phyloP scores from a whole-genome alignment of 1,139 yeast genomes.

The Candida tropicalis region DNA sequence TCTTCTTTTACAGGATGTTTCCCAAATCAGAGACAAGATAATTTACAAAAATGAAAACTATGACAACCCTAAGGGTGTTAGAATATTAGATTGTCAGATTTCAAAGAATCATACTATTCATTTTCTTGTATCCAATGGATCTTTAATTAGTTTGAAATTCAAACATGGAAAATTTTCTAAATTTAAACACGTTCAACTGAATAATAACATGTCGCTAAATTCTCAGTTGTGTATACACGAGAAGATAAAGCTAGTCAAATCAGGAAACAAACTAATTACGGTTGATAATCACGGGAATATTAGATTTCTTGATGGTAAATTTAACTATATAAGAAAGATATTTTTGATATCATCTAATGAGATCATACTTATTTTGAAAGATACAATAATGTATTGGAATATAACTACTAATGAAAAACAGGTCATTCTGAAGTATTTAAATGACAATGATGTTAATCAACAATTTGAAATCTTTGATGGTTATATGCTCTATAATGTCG shows the following conservation, averaged over 20 bases:
- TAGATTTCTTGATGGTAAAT: neutral
- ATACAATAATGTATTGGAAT: neutral
- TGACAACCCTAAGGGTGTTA: neutral
- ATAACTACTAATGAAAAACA: neutral
- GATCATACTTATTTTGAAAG: neutral
- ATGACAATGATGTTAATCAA: slow-evolving; percentile 16
- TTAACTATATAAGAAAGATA: neutral
- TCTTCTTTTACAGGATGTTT: neutral
- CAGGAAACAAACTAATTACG: neutral
- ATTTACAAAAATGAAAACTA: neutral
- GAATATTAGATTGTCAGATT: neutral
- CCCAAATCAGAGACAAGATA: neutral
- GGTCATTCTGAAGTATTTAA: slow-evolving; percentile 6
- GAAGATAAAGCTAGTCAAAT: neutral
- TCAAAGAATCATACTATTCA: neutral
- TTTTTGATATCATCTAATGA: neutral
- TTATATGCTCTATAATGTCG: slow-evolving; percentile 16
- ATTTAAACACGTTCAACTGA: neutral
- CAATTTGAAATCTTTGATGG: slow-evolving; percentile 14
- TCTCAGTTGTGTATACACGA: neutral
- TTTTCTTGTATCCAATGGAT: slow-evolving; percentile 5
- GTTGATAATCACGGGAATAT: neutral
- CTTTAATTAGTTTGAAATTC: slow-evolving; percentile 7
- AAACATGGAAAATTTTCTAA: slow-evolving; percentile 1
- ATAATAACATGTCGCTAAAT: neutral